Base-by-base conservation (phyloP, 306 rosid species). In the Ziziphus jujuba region DNA sequence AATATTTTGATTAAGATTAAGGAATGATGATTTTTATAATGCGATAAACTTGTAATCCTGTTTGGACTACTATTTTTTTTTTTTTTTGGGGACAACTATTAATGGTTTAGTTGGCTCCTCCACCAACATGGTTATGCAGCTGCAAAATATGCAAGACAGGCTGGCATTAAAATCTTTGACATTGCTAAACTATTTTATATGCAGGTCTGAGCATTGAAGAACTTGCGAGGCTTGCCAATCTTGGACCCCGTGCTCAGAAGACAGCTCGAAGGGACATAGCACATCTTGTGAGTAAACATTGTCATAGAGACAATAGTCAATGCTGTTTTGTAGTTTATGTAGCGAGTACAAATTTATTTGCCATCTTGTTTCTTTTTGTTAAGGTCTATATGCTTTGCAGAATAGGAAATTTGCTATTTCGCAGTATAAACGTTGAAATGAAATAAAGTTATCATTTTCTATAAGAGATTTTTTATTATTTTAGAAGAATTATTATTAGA, bases 251-350 rank as follows among this genome's bases (percentile, higher is more conserved):
- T 76, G 96, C 89, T 73, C 96, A 78, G 78, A 92, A 92, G 85
- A 87, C 93, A 52, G 93, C 97, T 71, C 80, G 98, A 69, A 87
- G 98, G 79, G 98, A 92, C 79, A 87, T 92, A 54, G 97, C 91
- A 21, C 75, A 86, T 65, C 96, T 92, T 68, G 98, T 92, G 78
- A 85, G 96, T 89, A 43, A 60, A 61, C 48, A 61, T 61, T 55
- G 44, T 31, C 31, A 64, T 64, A 3, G n/a, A 22, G 15, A 28
- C 6, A n/a, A 31, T 49, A 9, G 24, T 35, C 31, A 6, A 8
- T 64, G 34, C 59, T 34, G 19, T 13, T 19, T 43, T 2, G 28
- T 50, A 11, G 6, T 23, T 65, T 45, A 25, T 50, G 24, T 2
- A 16, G 31, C 12, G 9, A 40, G 10, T 3, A 40, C 45, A 40